A percentile compares a stretch with the other conserved stretches of the same genome.
Conservation (phyloP, 2,329 filamentous ascomycete species). For the Cadophora gregata region DNA sequence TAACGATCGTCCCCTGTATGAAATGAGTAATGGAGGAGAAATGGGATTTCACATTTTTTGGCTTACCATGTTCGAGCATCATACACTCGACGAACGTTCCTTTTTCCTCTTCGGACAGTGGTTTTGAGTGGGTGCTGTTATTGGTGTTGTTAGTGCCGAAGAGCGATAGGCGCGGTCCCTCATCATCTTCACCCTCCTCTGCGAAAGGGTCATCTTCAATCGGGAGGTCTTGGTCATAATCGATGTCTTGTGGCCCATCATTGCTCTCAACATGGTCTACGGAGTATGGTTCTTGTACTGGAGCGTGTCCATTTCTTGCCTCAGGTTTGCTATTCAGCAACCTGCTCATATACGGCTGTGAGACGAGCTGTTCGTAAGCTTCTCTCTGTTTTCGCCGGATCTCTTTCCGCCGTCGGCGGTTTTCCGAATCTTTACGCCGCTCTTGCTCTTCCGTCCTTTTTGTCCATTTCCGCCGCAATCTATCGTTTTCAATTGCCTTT, state of each 20-base stretch:
- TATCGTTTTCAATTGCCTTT: neutral
- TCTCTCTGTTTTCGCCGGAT: neutral
- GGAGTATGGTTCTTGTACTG: neutral
- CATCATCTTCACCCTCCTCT: conserved; percentile 21
- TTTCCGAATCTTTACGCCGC: neutral
- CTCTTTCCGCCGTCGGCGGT: neutral
- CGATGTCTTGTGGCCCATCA: neutral
- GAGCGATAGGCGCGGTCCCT: conserved; percentile 23
- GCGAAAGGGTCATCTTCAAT: conserved; percentile 25
- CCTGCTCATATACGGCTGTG: neutral
- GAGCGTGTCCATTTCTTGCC: neutral
- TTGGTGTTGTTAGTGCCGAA: conserved; percentile 32
- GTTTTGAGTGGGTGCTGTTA: conserved; percentile 3
- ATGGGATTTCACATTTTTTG: neutral
- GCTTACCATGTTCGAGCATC: conserved; percentile 22
- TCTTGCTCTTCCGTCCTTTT: neutral
- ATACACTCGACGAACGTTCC: conserved; percentile 32
- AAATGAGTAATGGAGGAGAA: conserved; percentile 14
- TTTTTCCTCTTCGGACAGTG: conserved; percentile 22
- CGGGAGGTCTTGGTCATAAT: neutral
- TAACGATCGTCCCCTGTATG: conserved; percentile 32
- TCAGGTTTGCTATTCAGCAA: neutral
- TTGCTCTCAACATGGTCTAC: neutral
- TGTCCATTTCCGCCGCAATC: neutral
- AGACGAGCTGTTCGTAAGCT: neutral